Evolutionary conservation across 2,329 filamentous ascomycete species (phyloP), one percentile per base, ranked within the genome.

Genomic region (Epichloe uncinata): DNA sequence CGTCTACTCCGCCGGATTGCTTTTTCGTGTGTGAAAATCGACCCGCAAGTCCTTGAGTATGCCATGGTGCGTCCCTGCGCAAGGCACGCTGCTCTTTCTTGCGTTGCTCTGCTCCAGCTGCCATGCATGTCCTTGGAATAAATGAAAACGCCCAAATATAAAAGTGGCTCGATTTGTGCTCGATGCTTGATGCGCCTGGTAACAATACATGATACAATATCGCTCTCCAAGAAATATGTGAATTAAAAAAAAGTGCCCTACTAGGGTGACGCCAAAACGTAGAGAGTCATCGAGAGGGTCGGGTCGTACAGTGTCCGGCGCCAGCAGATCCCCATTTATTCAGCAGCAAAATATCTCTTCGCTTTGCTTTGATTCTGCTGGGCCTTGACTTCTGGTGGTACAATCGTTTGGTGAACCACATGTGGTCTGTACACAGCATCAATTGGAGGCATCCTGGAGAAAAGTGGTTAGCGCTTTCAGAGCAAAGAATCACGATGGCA

Each of bases 351-450:
- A 59, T 87, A 87, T 51, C 82, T 74, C 63, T 87, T 87, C 41
- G 79, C 76, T 61, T 81, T 82, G 59, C 72, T 83, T 57, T 77
- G 73, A 2, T 79, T 70, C 57, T 83, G 78, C 54, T 84, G 78
- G 2, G 83, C 82, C 61, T 85, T 85, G 58, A 84, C 74, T 57
- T 87, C 83, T 4, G 79, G 75, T 9, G 82, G 81, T 45, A 85
- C 72, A 44, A 78, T 77, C 15, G 86, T 91, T 63, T 96, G 90
- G 66, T 97, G 91, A 3, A 96, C 90, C 15, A 95, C 87, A 64
- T 96, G 90, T 5, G 90, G 91, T 45, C 88, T 75, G 63, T 95
- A 95, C 15, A 95, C 84, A 5, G 88, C 88, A 65, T 95, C 88
- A 3, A 94, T 87, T 1, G 87, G 88, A 2, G 85, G 85, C 79